Evolutionary conservation across 2,329 filamentous ascomycete species (phyloP), one percentile per base, ranked within the genome.

Genomic region (Cytospora piceae): DNA sequence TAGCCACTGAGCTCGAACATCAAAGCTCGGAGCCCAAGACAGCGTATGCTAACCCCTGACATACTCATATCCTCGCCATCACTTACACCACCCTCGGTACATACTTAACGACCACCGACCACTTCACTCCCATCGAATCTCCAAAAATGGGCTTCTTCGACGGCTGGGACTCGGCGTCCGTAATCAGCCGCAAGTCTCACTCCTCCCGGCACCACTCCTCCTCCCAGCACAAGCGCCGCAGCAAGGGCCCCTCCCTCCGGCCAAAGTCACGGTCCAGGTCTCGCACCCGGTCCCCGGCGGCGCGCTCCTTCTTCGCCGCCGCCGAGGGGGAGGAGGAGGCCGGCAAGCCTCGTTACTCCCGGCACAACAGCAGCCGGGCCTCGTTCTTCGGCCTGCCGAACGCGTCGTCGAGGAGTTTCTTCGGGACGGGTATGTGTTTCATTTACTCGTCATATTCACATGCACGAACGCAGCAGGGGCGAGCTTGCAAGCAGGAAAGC

Each of bases 371-470:
- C 53, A 80, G 78, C n/a, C 73, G 77, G 31, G 75, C 77, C 37
- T 81, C 80, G 61, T 81, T 85, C 72, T 84, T 83, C 68, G 77
- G 81, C 53, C 72, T 82, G 55, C 79, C 80, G 63, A 80, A 81
- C 67, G 72, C 72, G 65, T 80, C 77, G 68, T 77, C 79, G 53
- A 78, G 78, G 60, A 80, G 77, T 69, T 79, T 85, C 73, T 84
- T 85, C 68, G 78, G 78, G 27, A 73, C 74, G 57, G 77, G 80
- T 81, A 74, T 34, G 75, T 74, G 32, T 57, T 54, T 58, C 37
- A 49, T 31, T 60, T 59, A 75, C 72, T 61, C 61, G 68, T n/a
- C 76, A 76, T 60, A 22, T 32, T 29, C 14, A 52, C 51, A 58
- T 58, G 67, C 64, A 61, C 8, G 9, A 49, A 24, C 46, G 6